Conservation (phyloP, 23 red algal genomes). For the Gracilariopsis chorda region DNA sequence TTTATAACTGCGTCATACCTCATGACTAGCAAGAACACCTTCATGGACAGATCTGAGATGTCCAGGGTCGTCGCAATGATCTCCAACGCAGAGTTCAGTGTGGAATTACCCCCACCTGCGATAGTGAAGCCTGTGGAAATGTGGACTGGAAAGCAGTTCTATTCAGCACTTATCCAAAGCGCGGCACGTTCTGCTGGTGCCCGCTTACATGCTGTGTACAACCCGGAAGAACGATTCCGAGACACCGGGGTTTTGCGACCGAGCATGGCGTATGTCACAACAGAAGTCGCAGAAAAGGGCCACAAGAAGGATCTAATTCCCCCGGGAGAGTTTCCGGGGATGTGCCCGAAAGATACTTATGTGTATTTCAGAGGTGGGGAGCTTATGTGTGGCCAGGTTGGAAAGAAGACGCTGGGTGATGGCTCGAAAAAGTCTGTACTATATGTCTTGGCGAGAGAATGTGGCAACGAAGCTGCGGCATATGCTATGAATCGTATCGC, state of each 20-base stretch:
- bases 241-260: slow-evolving; percentile 11
- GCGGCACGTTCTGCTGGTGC: slow-evolving; percentile 37
- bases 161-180: slow-evolving; percentile 67
- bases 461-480: slow-evolving; percentile 70
- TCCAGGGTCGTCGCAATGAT: slow-evolving; percentile 46
- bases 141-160: slow-evolving; percentile 98
- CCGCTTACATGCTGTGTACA: background rate
- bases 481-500: slow-evolving; percentile 88
- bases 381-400: slow-evolving; percentile 88
- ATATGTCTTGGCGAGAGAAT: slow-evolving; percentile 79
- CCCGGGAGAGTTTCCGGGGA: slow-evolving; percentile 22
- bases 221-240: background rate
- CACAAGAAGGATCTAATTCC: slow-evolving; percentile 38
- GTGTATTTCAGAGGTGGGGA: slow-evolving; percentile 89
- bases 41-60: slow-evolving; percentile 82
- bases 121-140: slow-evolving; percentile 85
- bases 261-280: slow-evolving; percentile 34
- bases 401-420: slow-evolving; percentile 83
- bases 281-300: slow-evolving; percentile 64
- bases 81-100: slow-evolving; percentile 48
- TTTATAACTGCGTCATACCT: slow-evolving; percentile 91
- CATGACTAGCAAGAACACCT: slow-evolving; percentile 69
- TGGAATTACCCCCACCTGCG: slow-evolving; percentile 81
- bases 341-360: slow-evolving; percentile 78
- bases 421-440: slow-evolving; percentile 88